A percentile compares a stretch with the other conserved stretches of the same genome.
These are phyloP conservation scores for Saposhnikovia divaricata DNA, from an alignment of 129 eudicot species.

Conservation along the genomic window DNA sequence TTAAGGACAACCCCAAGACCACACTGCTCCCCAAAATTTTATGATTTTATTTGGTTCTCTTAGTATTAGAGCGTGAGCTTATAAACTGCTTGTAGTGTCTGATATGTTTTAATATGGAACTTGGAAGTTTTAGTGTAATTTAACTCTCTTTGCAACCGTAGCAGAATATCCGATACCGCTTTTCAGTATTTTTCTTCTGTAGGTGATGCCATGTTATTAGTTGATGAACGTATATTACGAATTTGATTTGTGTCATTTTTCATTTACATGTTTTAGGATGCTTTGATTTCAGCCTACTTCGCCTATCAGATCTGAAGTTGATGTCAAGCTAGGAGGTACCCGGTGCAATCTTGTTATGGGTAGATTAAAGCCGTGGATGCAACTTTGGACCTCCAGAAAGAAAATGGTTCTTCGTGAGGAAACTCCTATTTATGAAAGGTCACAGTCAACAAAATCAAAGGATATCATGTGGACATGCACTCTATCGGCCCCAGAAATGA, in stretches of 20 bases:
- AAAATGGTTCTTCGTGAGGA: constrained; percentile 50
- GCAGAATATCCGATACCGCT: neutral
- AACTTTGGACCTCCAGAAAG: constrained; percentile 44
- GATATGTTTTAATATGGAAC: neutral
- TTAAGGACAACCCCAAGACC: neutral
- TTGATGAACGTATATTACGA: neutral
- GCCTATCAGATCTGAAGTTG: constrained; percentile 86
- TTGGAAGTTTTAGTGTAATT: neutral
- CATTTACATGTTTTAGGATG: constrained; percentile 33
- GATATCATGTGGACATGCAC: constrained; percentile 96
- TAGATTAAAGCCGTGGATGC: constrained; percentile 75
- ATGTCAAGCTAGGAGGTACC: constrained; percentile 96
- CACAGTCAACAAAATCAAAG: constrained; percentile 52
- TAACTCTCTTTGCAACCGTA: neutral
- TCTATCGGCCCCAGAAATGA: constrained; percentile 98
- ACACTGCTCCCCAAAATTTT: neutral
- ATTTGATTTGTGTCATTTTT: constrained; percentile 5
- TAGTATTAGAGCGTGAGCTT: neutral
- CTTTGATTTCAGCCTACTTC: constrained; percentile 62
- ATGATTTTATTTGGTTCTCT: neutral
- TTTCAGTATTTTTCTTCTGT: neutral
- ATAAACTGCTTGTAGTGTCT: neutral
- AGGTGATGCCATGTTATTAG: neutral
- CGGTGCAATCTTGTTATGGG: constrained; percentile 68
- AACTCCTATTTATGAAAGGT: constrained; percentile 27